These are phyloP conservation scores for Nicotiana sylvestris DNA, from an alignment of 257 asterid species.

Conservation along the genomic window DNA sequence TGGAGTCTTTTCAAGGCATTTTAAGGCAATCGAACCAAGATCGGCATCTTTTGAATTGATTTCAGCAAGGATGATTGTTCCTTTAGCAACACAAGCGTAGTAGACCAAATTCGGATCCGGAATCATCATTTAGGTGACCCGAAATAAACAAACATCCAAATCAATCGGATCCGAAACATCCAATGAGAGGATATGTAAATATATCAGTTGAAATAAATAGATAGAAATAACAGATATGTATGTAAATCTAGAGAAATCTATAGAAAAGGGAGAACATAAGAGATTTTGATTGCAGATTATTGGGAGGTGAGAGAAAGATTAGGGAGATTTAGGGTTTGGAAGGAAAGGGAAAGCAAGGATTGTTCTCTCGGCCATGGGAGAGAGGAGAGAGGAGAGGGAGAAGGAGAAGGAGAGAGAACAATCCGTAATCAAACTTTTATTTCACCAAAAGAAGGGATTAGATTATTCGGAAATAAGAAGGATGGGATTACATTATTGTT, in stretches of 20 bases:
- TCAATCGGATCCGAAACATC: background rate
- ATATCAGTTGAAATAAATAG: background rate
- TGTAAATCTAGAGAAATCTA: background rate
- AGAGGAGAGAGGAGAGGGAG: conserved; percentile 12
- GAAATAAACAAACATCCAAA: background rate
- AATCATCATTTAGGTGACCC: conserved; percentile 35
- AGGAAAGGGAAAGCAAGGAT: background rate
- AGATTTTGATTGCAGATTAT: background rate
- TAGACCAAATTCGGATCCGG: conserved; percentile 51
- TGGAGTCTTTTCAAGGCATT: conserved; percentile 73
- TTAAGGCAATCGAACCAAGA: conserved; percentile 60
- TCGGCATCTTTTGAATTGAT: conserved; percentile 76
- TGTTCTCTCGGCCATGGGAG: conserved; percentile 33
- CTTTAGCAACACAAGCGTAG: conserved; percentile 75
- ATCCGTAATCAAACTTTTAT: background rate
- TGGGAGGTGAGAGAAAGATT: background rate
- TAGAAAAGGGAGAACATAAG: background rate
- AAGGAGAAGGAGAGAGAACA: background rate
- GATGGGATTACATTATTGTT: background rate
- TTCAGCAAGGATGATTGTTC: conserved; percentile 62
- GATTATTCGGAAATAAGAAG: background rate
- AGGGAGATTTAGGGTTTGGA: conserved; percentile 15
- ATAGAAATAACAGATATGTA: background rate
- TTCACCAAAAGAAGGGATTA: background rate
- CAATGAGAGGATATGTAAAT: background rate